Evolutionary conservation across 345 rosid species (phyloP).

Genomic region (Citrus medica): DNA sequence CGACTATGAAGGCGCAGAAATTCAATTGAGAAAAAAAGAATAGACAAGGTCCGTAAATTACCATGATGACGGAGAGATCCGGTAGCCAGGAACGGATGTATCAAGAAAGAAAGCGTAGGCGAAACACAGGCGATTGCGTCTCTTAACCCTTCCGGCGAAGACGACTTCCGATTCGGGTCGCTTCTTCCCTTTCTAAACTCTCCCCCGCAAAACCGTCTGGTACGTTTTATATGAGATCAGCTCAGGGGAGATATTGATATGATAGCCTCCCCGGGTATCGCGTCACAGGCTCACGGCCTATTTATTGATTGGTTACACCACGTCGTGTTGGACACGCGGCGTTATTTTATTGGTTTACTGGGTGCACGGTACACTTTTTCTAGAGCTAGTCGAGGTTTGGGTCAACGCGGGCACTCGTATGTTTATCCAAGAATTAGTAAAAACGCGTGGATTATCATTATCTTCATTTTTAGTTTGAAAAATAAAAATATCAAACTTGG

Average conservation of each 20-base stretch:
- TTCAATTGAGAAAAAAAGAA: not conserved
- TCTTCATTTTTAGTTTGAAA: too few relatives aligned
- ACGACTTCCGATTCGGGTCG: not conserved
- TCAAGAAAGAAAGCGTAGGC: constrained; percentile 3
- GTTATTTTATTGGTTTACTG: not conserved
- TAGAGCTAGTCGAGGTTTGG: not conserved
- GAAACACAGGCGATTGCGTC: not conserved
- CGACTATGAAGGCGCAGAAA: not conserved
- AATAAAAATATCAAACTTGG: too few relatives aligned
- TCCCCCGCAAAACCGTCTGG: not conserved
- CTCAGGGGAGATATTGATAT: not conserved
- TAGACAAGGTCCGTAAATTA: not conserved
- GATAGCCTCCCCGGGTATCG: constrained; percentile 1
- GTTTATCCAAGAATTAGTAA: not conserved
- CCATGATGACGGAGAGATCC: constrained; percentile 33
- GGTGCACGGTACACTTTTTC: not conserved
- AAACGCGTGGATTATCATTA: not conserved
- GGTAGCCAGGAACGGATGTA: constrained; percentile 20
- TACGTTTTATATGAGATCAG: not conserved
- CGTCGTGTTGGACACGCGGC: not conserved
- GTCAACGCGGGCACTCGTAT: not conserved
- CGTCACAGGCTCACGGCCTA: constrained; percentile 21
- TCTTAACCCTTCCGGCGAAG: constrained; percentile 12
- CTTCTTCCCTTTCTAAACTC: not conserved
- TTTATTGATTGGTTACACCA: constrained; percentile 12